Percentiles rank a stretch among this genome's conserved stretches.
Evolutionary conservation across 768 basidiomycete species (phyloP).

Genomic region (Naganishia antarctica): DNA sequence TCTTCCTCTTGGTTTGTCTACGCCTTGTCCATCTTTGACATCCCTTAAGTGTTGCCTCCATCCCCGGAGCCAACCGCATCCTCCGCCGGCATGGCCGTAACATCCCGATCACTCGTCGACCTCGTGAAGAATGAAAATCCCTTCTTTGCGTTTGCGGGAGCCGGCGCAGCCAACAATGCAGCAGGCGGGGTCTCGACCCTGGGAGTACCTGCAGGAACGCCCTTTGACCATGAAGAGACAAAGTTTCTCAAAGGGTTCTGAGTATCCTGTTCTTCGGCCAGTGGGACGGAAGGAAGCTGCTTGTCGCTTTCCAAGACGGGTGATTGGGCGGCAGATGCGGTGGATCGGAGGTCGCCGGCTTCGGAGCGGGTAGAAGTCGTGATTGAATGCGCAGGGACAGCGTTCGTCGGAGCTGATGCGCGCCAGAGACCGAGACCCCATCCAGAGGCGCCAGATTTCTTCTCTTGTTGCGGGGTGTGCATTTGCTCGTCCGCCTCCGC

Average conservation of each 20-base stretch:
- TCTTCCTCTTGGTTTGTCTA: too few relatives aligned
- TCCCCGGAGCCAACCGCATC: background rate
- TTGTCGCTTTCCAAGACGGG: background rate
- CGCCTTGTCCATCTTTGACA: background rate
- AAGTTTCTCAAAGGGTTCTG: background rate
- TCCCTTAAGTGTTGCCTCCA: too few relatives aligned
- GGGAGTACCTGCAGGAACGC: background rate
- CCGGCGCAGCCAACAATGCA: background rate
- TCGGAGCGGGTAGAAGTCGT: conserved; percentile 31
- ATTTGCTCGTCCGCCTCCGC: conserved; percentile 28
- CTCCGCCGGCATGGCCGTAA: background rate
- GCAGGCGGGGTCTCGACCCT: conserved; percentile 9
- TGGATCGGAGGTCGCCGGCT: conserved; percentile 30
- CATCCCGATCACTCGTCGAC: conserved; percentile 8
- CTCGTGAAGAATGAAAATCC: conserved; percentile 12
- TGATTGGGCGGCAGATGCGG: conserved; percentile 12
- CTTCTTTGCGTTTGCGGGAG: background rate
- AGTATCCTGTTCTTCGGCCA: background rate
- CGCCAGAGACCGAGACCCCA: conserved; percentile 36
- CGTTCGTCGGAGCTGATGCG: conserved; percentile 1
- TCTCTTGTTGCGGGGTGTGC: conserved; percentile 23
- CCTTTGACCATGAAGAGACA: conserved; percentile 19
- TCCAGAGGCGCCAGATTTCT: conserved; percentile 5
- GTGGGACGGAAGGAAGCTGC: background rate
- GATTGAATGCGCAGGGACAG: conserved; percentile 29